phyloP scores from a whole-genome alignment of 208 protist species.

The Trypanosomatidae sp. region DNA sequence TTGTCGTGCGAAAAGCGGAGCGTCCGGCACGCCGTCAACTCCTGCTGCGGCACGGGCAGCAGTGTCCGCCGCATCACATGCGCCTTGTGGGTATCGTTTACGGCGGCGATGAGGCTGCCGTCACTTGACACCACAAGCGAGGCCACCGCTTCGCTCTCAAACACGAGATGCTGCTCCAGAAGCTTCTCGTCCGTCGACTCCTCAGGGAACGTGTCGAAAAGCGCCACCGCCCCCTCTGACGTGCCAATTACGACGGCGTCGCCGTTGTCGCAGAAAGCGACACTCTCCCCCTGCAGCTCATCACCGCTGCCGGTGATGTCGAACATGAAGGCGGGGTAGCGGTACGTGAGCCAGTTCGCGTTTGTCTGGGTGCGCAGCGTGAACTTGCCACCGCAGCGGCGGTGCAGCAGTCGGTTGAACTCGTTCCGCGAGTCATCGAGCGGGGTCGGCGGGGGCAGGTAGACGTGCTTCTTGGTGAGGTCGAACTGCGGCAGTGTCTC shows the following conservation, averaged over 20 bases:
- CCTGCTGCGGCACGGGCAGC: slow-evolving; percentile 56
- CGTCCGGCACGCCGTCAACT: slow-evolving; percentile 52
- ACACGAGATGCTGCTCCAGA: slow-evolving; percentile 79
- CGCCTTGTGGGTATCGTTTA: slow-evolving; percentile 41
- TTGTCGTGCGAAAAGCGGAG: slow-evolving; percentile 74
- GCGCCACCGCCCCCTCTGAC: slow-evolving; percentile 70
- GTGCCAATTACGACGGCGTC: slow-evolving; percentile 80
- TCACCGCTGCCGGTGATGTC: slow-evolving; percentile 72
- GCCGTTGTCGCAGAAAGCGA: slow-evolving; percentile 81
- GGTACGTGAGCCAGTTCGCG: slow-evolving; percentile 69
- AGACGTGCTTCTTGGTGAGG: slow-evolving; percentile 79
- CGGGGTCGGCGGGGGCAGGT: slow-evolving; percentile 51
- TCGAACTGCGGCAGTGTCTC: slow-evolving; percentile 88
- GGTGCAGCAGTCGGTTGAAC: slow-evolving; percentile 61
- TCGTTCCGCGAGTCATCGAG: slow-evolving; percentile 67
- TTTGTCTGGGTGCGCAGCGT: slow-evolving; percentile 53
- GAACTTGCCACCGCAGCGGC: slow-evolving; percentile 48
- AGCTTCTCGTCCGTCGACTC: slow-evolving; percentile 69
- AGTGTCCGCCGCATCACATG: slow-evolving; percentile 64
- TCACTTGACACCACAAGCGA: slow-evolving; percentile 60
- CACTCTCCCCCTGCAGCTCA: slow-evolving; percentile 67
- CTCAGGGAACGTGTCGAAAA: slow-evolving; percentile 86
- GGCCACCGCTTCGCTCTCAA: slow-evolving; percentile 73
- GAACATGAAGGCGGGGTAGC: slow-evolving; percentile 81
- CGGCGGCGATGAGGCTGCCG: slow-evolving; percentile 48